Evolutionary conservation across 768 basidiomycete genomes (phyloP).

Genomic region (Boletales sp.): DNA sequence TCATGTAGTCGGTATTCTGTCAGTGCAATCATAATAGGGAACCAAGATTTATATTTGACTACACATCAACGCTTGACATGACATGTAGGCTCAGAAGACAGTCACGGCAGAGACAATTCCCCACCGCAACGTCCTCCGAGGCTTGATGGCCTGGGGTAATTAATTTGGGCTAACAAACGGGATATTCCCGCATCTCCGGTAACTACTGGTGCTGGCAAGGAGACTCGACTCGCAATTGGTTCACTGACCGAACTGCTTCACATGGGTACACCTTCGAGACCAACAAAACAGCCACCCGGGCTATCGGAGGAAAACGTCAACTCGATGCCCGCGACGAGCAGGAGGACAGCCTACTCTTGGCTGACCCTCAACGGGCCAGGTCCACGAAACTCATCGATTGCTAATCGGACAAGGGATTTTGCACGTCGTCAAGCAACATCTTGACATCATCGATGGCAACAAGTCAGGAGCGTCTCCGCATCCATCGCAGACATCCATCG

Average conservation of each 20-base stretch:
- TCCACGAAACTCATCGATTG: constrained; percentile 18
- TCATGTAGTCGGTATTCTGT: no score
- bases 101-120: background rate
- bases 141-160: constrained; percentile 37
- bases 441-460: constrained; percentile 9
- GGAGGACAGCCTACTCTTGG: constrained; percentile 9
- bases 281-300: constrained; percentile 12
- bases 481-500: constrained; percentile 14
- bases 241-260: background rate
- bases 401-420: constrained; percentile 6
- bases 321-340: background rate
- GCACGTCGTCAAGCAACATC: background rate
- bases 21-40: background rate
- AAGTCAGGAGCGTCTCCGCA: constrained; percentile 6
- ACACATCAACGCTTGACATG: constrained; percentile 34
- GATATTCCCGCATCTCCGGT: constrained; percentile 22
- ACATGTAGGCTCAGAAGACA: constrained; percentile 29
- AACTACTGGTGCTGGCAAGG: constrained; percentile 11
- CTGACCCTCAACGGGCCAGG: constrained; percentile 21
- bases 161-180: constrained; percentile 31
- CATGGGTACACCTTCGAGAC: background rate
- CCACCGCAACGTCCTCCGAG: constrained; percentile 20
- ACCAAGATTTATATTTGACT: constrained; percentile 12
- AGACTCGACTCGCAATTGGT: constrained; percentile 3
- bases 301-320: constrained; percentile 3